phyloP scores from a whole-genome alignment of 2,329 filamentous ascomycete genomes.

The Pseudopithomyces chartarum region DNA sequence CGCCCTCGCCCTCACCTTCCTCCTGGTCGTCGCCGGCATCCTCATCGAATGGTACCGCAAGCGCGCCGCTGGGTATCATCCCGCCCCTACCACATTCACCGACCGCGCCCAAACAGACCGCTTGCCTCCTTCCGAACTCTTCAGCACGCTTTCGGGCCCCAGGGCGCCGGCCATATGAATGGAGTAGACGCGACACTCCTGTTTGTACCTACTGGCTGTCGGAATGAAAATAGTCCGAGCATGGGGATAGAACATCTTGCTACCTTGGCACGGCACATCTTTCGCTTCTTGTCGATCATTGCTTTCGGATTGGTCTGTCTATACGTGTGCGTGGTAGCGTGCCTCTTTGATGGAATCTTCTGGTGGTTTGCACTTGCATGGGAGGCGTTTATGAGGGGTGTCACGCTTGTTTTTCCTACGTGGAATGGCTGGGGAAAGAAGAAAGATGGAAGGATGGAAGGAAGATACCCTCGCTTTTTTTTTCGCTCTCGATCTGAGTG shows the following conservation, averaged over 20 bases:
- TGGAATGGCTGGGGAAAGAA: no score
- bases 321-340: background rate
- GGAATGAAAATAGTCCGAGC: no score
- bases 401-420: no score
- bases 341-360: background rate
- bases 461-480: no score
- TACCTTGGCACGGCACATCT: background rate
- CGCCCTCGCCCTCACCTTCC: constrained; percentile 74
- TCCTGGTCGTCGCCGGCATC: constrained; percentile 77
- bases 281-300: constrained; percentile 18
- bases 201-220: background rate
- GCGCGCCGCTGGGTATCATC: constrained; percentile 77
- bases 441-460: background rate
- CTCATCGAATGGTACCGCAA: constrained; percentile 76
- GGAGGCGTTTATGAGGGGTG: constrained; percentile 11
- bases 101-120: constrained; percentile 55
- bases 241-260: no score
- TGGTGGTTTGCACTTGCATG: constrained; percentile 8
- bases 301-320: constrained; percentile 3
- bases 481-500: no score
- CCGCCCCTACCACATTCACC: constrained; percentile 66
- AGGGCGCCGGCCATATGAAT: constrained; percentile 40
- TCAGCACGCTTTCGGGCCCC: constrained; percentile 41
- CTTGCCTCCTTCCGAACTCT: constrained; percentile 55
- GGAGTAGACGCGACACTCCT: no score